Evolutionary conservation across 1,284 basidiomycete species (phyloP), one percentile per base, ranked within the genome.

Genomic region (Marasmius fiardii): DNA sequence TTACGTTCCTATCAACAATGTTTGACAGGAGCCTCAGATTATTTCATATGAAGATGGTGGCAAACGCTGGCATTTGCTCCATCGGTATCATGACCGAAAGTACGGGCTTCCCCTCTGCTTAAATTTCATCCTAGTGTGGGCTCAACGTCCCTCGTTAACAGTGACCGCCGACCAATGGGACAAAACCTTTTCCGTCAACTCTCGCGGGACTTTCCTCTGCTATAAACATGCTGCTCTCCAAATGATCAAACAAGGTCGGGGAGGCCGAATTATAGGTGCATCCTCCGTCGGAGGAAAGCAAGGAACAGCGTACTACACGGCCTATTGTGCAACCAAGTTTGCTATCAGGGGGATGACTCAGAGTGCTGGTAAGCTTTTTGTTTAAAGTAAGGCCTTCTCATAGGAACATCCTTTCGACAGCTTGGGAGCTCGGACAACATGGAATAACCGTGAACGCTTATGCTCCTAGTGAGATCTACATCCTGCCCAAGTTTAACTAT

Each of bases 251-350:
- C 68, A 68, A 53, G 67, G 63, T 16, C 41, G 62, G 3, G 71
- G 74, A 14, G 75, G 75, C 1, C 61, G 72, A 35, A 69, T 77
- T 2, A 68, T 78, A 35, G 73, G 72, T 31, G 69, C 71, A 6
- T 68, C 69, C 21, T 74, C 72, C 20, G 53, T 68, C 2, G 60
- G 61, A 0, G 71, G 72, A 7, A 71, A 72, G 58, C 62, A 60
- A 65, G 67, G 71, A 65, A 34, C 7, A 18, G 21, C n/a, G 18
- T 28, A 23, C 20, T 26, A 24, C 12, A 12, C 39, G n/a, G 39
- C 43, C 6, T 53, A 53, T 39, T 12, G 20, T 20, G 24, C 39
- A 4, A 43, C 52, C 8, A 53, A 53, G 23, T 43, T 45, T 28
- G 52, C 41, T 4, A 21, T 53, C 24, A 20, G 52, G 35, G 45